These are phyloP conservation scores for Plectranthus barbatus DNA, from an alignment of 257 asterid species.

Conservation along the genomic window DNA sequence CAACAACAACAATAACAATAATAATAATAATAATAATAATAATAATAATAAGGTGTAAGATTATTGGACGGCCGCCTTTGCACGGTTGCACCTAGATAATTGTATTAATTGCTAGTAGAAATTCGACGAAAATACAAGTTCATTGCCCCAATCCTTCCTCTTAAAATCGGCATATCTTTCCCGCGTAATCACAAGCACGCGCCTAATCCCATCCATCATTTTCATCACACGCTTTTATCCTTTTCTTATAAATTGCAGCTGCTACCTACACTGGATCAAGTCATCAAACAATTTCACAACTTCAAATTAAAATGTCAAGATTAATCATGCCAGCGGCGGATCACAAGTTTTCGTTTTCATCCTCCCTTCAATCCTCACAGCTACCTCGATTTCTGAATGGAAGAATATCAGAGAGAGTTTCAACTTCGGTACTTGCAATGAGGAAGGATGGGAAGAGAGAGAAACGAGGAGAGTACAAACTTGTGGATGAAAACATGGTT, in stretches of 20 bases:
- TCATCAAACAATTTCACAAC: too few species aligned
- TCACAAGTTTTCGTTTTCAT: background rate
- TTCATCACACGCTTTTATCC: conserved; percentile 11
- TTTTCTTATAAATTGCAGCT: conserved; percentile 4
- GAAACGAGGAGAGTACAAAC: background rate
- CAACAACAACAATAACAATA: too few species aligned
- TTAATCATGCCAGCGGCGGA: background rate
- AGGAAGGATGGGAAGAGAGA: conserved; percentile 11
- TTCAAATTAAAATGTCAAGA: too few species aligned
- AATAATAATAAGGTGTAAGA: too few species aligned
- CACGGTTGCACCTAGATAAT: too few species aligned
- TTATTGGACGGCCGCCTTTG: too few species aligned
- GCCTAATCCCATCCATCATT: too few species aligned
- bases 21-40: too few species aligned
- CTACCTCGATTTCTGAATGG: background rate
- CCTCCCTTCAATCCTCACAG: conserved; percentile 2
- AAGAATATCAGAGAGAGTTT: background rate
- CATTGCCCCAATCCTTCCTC: background rate
- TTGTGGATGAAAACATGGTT: conserved; percentile 25
- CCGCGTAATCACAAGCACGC: conserved; percentile 18
- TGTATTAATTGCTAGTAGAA: too few species aligned
- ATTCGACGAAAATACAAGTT: background rate
- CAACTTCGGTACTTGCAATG: conserved; percentile 1
- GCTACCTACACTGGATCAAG: too few species aligned
- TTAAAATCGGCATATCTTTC: too few species aligned